Evolutionary conservation across 164 flowering plant genomes (phyloP), one percentile per base, ranked within the genome.

Genomic region (Vitis cinerea): DNA sequence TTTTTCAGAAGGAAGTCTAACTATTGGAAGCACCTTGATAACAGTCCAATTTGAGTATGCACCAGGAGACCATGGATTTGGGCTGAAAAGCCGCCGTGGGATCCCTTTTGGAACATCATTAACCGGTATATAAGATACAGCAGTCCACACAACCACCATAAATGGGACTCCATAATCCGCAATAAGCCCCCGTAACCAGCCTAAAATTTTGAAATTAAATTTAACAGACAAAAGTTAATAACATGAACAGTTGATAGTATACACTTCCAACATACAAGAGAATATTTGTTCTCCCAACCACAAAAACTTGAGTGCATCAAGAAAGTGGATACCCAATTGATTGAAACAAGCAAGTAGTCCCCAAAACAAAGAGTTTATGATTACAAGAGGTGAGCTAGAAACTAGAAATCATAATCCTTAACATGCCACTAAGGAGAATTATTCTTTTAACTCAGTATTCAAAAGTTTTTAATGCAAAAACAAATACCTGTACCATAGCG

Each of bases 151-250:
- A 66, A 95, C 85, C 72, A 95, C 96, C 99, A 95, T 90, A 44
- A 95, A 72, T 56, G 99, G 99, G 61, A 95, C 99, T 29, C 99
- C 99, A 77, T 95, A 95, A 73, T 95, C 99, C 17, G 99, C 98
- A 61, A 90, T 82, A 19, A 92, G 82, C 60, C 98, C 95, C 61
- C 97, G 81, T 68, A 92, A 81, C 86, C 83, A 85, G 52, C 97
- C 97, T 94, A 71, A 11, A 70, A 63, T 63, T 63, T 71, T 50
- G 30, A 19, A 17, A 72, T 30, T 53, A 73, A 8, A 69, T 54
- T 67, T 49, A 47, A 23, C 51, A 55, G 71, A 63, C 60, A 65
- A 67, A 61, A 74, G 49, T 4, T 57, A 30, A 31, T 2, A 7
- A 63, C 64, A 23, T 14, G 50, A n/a, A 44, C 29, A 48, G 16